These are phyloP conservation scores for Hylodesmum podocarpum DNA, from an alignment of 306 rosid species.

Conservation along the genomic window DNA sequence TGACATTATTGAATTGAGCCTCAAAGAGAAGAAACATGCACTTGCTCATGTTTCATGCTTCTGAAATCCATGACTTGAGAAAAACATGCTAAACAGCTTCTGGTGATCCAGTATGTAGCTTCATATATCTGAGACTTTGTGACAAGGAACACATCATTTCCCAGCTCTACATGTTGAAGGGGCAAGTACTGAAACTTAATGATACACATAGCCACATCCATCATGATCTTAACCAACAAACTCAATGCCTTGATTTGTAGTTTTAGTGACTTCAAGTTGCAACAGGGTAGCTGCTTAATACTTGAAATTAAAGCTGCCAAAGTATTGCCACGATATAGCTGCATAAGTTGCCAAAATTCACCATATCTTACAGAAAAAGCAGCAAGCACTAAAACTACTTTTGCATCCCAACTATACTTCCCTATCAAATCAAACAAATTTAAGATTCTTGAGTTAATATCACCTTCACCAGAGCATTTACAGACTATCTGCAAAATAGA, in stretches of 20 bases:
- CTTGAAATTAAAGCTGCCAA: conserved; percentile 46
- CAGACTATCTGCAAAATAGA: conserved; percentile 49
- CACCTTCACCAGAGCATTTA: conserved; percentile 40
- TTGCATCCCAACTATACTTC: conserved; percentile 59
- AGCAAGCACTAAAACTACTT: conserved; percentile 59
- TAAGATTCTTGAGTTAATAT: conserved; percentile 47
- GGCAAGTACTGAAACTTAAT: conserved; percentile 55
- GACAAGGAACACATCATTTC: neutral
- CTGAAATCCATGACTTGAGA: conserved; percentile 45
- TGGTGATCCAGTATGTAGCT: conserved; percentile 62
- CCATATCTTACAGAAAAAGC: conserved; percentile 60
- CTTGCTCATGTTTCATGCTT: conserved; percentile 58
- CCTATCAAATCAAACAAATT: conserved; percentile 55
- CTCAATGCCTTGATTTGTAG: conserved; percentile 35
- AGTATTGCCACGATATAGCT: conserved; percentile 31
- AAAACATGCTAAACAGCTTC: conserved; percentile 56
- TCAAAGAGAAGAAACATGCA: conserved; percentile 61
- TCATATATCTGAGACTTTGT: conserved; percentile 32
- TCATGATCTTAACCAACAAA: conserved; percentile 49
- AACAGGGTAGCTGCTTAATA: conserved; percentile 52
- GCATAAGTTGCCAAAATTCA: conserved; percentile 52
- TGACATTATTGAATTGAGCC: conserved; percentile 12
- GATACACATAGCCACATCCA: conserved; percentile 57
- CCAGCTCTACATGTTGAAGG: conserved; percentile 2
- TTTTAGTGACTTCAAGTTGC: conserved; percentile 14